Conservation (phyloP, 352 stramenopile species). For the Pythium plurisporium region DNA sequence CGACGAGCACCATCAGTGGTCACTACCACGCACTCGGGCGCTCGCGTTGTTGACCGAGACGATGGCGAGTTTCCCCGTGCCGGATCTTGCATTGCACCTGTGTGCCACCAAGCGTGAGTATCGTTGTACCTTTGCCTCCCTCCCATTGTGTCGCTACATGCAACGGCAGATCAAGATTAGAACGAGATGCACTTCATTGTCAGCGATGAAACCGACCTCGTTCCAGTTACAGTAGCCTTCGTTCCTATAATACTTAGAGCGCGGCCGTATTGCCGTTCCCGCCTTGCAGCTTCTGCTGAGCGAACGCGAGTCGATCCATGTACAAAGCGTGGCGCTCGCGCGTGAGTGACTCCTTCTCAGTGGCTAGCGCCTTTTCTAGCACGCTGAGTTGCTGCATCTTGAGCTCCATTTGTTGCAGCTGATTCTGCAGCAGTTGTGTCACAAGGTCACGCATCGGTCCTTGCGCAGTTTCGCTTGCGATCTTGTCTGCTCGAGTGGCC, state of each 20-base stretch:
- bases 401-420: conserved; percentile 72
- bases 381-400: conserved; percentile 71
- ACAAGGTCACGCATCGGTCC: conserved; percentile 49
- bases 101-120: too few species aligned
- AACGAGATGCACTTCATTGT: background rate
- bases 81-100: background rate
- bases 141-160: too few species aligned
- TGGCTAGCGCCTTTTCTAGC: conserved; percentile 43
- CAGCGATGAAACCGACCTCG: conserved; percentile 9
- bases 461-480: conserved; percentile 38
- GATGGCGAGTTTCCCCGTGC: background rate
- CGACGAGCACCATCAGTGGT: background rate
- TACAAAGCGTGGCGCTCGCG: conserved; percentile 71
- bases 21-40: conserved; percentile 4
- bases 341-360: conserved; percentile 55
- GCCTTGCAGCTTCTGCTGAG: conserved; percentile 46
- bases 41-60: background rate
- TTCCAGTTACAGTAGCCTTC: background rate
- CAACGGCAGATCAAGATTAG: conserved; percentile 7
- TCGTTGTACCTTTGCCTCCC: too few species aligned
- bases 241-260: conserved; percentile 7
- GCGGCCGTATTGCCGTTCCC: conserved; percentile 4
- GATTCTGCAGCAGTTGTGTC: conserved; percentile 55
- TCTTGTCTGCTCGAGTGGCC: conserved; percentile 41
- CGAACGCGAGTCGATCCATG: conserved; percentile 59